Percentiles rank a stretch among this genome's conserved stretches.
phyloP scores from a whole-genome alignment of 1,139 yeast species.

The Saccharomyces pastorianus region DNA sequence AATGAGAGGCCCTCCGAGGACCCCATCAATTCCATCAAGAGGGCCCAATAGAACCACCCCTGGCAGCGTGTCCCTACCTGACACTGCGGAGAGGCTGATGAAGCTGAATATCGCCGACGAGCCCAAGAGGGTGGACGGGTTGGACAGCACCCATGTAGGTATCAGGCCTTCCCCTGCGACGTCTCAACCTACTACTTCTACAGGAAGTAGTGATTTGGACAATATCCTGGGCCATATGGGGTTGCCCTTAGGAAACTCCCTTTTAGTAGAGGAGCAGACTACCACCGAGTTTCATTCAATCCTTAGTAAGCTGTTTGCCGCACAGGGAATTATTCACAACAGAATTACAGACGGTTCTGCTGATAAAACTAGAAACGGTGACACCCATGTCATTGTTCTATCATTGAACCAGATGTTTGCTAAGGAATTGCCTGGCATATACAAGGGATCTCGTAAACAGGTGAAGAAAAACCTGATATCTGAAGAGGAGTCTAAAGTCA shows the following conservation, averaged over 20 bases:
- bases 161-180: slow-evolving; percentile 70
- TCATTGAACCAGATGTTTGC: slow-evolving; percentile 60
- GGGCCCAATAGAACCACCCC: not conserved
- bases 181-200: slow-evolving; percentile 67
- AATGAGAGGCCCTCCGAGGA: slow-evolving; percentile 7
- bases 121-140: not conserved
- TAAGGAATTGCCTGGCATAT: slow-evolving; percentile 69
- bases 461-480: slow-evolving; percentile 52
- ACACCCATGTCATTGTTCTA: slow-evolving; percentile 59
- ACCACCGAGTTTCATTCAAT: slow-evolving; percentile 86
- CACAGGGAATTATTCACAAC: slow-evolving; percentile 73
- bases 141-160: slow-evolving; percentile 42
- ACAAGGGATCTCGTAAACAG: slow-evolving; percentile 61
- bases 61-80: not conserved
- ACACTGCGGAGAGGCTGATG: not conserved
- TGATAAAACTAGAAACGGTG: slow-evolving; percentile 23
- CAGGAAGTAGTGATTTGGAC: slow-evolving; percentile 72
- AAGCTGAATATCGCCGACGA: not conserved
- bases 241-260: slow-evolving; percentile 64
- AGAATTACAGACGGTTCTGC: slow-evolving; percentile 37
- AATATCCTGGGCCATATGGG: slow-evolving; percentile 74
- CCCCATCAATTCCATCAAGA: slow-evolving; percentile 4
- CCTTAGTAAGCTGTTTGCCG: slow-evolving; percentile 58
- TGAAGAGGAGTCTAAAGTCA: slow-evolving; percentile 53
- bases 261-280: slow-evolving; percentile 75